These are phyloP conservation scores for Claviceps humidiphila DNA, from an alignment of 2,329 filamentous ascomycete genomes.

Conservation along the genomic window DNA sequence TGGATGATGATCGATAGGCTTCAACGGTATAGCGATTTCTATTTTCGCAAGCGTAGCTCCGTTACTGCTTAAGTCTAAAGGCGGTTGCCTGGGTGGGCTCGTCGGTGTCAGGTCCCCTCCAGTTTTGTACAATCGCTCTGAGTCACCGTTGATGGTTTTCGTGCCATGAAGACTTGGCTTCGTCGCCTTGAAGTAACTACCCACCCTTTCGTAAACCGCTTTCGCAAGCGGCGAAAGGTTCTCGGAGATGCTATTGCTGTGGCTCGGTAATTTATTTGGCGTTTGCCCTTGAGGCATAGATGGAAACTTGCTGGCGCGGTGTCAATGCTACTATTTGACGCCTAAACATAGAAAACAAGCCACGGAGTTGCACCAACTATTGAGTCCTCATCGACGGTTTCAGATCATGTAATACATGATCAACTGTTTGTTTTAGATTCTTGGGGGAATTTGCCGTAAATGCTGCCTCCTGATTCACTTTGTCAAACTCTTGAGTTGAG, in stretches of 20 bases:
- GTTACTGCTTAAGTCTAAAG: neutral
- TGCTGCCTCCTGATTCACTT: constrained; percentile 57
- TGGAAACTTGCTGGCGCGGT: constrained; percentile 37
- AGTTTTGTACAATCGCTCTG: constrained; percentile 10
- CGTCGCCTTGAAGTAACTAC: constrained; percentile 25
- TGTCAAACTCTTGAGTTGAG: constrained; percentile 43
- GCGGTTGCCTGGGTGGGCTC: neutral
- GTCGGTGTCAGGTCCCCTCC: constrained; percentile 6
- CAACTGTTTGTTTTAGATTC: constrained; percentile 56
- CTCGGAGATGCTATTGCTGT: constrained; percentile 21
- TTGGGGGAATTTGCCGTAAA: constrained; percentile 45
- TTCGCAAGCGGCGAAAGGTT: constrained; percentile 35
- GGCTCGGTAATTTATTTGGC: constrained; percentile 7
- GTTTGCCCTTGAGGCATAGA: constrained; percentile 12
- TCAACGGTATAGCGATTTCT: constrained; percentile 35
- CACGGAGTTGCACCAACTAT: constrained; percentile 35
- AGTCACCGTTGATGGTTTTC: constrained; percentile 24
- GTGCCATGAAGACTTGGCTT: constrained; percentile 18
- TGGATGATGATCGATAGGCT: constrained; percentile 25
- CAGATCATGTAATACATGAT: constrained; percentile 63
- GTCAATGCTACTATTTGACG: neutral
- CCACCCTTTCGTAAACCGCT: constrained; percentile 27
- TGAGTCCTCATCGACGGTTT: constrained; percentile 56
- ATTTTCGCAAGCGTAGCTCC: constrained; percentile 19
- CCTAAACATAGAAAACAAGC: neutral